phyloP scores from a whole-genome alignment of 768 basidiomycete species.

The Cystofilobasidium ferigula region DNA sequence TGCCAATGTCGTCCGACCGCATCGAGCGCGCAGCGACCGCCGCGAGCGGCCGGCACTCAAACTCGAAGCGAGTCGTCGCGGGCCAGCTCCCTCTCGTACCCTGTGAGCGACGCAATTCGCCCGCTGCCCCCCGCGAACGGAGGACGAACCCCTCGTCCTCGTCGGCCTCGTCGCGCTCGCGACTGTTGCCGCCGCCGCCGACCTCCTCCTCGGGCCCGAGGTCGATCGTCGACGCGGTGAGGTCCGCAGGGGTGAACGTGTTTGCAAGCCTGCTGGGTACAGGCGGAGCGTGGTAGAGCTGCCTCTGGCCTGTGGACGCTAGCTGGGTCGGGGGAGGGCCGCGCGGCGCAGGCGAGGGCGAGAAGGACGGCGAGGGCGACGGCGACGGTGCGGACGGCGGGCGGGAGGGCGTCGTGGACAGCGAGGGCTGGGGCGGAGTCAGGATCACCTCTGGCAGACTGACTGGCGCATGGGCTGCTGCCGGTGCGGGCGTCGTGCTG shows the following conservation, averaged over 20 bases:
- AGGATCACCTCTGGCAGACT: conserved; percentile 29
- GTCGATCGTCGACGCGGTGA: conserved; percentile 23
- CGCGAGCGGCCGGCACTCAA: neutral
- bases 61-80: neutral
- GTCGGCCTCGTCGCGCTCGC: conserved; percentile 17
- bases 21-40: neutral
- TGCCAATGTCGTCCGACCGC: neutral
- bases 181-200: conserved; percentile 2
- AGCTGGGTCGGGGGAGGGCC: too few species aligned
- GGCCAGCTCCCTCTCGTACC: conserved; percentile 3
- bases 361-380: conserved; percentile 21
- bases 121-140: neutral
- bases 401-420: neutral
- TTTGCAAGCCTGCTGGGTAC: conserved; percentile 15
- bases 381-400: conserved; percentile 2
- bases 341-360: too few species aligned
- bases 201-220: conserved; percentile 9
- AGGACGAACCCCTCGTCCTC: too few species aligned
- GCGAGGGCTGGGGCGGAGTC: conserved; percentile 9
- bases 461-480: conserved; percentile 32
- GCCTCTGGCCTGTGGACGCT: too few species aligned
- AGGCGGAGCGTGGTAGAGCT: conserved; percentile 19
- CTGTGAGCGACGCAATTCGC: neutral
- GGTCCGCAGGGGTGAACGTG: conserved; percentile 20
- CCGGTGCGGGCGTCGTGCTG: conserved; percentile 29